phyloP scores from a whole-genome alignment of 2,329 filamentous ascomycete species.

The Atkinsonella hypoxylon region DNA sequence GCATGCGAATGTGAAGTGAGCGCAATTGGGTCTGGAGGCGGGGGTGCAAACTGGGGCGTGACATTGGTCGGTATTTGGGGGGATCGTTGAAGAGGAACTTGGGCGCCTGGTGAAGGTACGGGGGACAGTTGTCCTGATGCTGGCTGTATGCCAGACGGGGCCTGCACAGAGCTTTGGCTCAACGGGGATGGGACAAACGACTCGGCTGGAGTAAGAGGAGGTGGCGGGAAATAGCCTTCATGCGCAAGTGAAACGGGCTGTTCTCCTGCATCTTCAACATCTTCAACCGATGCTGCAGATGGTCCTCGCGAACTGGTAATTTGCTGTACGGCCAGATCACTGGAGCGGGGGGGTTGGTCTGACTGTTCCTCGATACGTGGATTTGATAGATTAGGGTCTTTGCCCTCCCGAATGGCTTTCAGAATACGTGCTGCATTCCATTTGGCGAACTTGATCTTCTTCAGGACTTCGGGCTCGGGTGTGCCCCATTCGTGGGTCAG shows the following conservation, averaged over 20 bases:
- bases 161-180: slow-evolving; percentile 16
- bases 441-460: slow-evolving; percentile 94
- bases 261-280: slow-evolving; percentile 34
- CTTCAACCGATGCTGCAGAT: slow-evolving; percentile 38
- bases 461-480: slow-evolving; percentile 59
- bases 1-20: slow-evolving; percentile 6
- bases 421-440: slow-evolving; percentile 87
- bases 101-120: slow-evolving; percentile 5
- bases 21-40: slow-evolving; percentile 10
- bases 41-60: slow-evolving; percentile 13
- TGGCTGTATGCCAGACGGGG: slow-evolving; percentile 12
- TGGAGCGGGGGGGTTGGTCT: slow-evolving; percentile 42
- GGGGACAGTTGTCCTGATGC: slow-evolving; percentile 10
- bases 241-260: slow-evolving; percentile 13
- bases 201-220: slow-evolving; percentile 9
- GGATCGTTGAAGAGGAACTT: slow-evolving; percentile 17
- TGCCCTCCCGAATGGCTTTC: slow-evolving; percentile 80
- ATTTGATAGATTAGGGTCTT: slow-evolving; percentile 86
- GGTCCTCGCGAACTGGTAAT: slow-evolving; percentile 21
- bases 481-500: slow-evolving; percentile 74
- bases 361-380: slow-evolving; percentile 41
- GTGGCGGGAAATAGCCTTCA: slow-evolving; percentile 23
- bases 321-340: slow-evolving; percentile 52
- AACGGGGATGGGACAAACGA: slow-evolving; percentile 24
- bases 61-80: slow-evolving; percentile 16